A percentile compares a stretch with the other conserved stretches of the same genome.
phyloP scores from a whole-genome alignment of 2,329 filamentous ascomycete genomes.

The Biscogniauxia mediterranea region DNA sequence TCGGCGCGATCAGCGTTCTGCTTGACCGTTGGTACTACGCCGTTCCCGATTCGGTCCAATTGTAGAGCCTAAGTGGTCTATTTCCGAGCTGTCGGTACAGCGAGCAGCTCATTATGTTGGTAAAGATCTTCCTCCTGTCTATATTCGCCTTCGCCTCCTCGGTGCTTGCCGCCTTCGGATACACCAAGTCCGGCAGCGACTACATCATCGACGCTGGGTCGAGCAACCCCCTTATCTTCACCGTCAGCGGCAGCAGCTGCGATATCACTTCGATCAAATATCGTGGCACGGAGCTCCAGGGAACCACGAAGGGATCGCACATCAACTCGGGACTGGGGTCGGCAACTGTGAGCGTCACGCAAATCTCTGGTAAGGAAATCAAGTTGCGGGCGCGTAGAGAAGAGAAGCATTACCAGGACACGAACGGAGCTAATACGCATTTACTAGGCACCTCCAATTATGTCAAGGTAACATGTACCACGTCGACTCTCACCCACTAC shows the following conservation, averaged over 20 bases:
- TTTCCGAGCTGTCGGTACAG: not conserved
- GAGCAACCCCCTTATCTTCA: constrained; percentile 48
- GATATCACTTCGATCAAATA: constrained; percentile 64
- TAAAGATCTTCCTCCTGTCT: constrained; percentile 24
- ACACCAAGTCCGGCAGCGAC: constrained; percentile 31
- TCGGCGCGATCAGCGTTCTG: not conserved
- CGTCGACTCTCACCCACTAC: constrained; percentile 62
- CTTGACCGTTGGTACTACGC: not conserved
- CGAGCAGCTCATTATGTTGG: constrained; percentile 21
- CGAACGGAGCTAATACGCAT: not conserved
- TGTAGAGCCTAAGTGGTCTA: not conserved
- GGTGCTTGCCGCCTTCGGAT: constrained; percentile 33
- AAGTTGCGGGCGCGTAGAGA: not conserved
- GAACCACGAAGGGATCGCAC: constrained; percentile 49
- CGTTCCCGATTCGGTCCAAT: not conserved
- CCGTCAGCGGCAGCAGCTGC: constrained; percentile 52
- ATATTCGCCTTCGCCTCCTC: constrained; percentile 26
- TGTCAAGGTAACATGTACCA: constrained; percentile 61
- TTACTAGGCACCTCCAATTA: constrained; percentile 37
- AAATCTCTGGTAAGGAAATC: constrained; percentile 30
- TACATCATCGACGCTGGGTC: constrained; percentile 42
- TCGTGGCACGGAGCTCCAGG: constrained; percentile 58
- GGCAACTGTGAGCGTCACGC: constrained; percentile 49
- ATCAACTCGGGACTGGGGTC: constrained; percentile 59
- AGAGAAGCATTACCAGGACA: not conserved